Evolutionary conservation across 2,329 filamentous ascomycete species (phyloP), one percentile per base, ranked within the genome.

Genomic region (Aspergillus persii): DNA sequence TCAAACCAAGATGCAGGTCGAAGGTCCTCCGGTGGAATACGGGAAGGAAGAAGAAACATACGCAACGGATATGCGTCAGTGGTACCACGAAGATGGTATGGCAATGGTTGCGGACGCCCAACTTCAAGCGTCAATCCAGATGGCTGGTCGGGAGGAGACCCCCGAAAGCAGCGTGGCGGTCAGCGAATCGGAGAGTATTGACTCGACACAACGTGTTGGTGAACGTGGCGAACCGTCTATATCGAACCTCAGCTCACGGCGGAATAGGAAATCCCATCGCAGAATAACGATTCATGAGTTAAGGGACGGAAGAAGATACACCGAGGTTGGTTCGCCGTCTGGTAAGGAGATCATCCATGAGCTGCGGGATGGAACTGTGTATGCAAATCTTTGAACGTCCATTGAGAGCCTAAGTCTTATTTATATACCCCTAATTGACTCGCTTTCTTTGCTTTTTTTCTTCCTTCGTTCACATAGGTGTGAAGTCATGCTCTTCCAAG

Each of bases 211-310:
- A 54, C 64, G 67, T n/a, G 61, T 62, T 11, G 47, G 44, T 47
- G 44, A 41, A 3, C 61, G 64, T 2, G 61, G 63, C 18, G 67
- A 68, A 29, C 66, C 61, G 7, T 58, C 63, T 1, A 50, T 59
- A 8, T 71, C 71, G 11, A 57, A 60, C 29, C 67, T 69, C 27
- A 60, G 70, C 27, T 71, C 68, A 4, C 68, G 69, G 7, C 69
- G 73, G 30, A 44, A 27, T 47, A 68, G 70, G 57, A 71, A 67
- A 50, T 69, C 66, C 12, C 67, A 70, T 52, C 70, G 74, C 29
- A 66, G 71, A 41, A 72, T 79, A 30, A 77, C 75, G 7, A 77
- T 78, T 41, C 76, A 79, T 62, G 75, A 78, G 62, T 62, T 79
- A 46, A 68, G 76, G 58, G 72, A 77, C 65, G 76, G 76, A n/a